These are phyloP conservation scores for Calonectria pauciramosa DNA, from an alignment of 2,329 filamentous ascomycete genomes.

Conservation along the genomic window DNA sequence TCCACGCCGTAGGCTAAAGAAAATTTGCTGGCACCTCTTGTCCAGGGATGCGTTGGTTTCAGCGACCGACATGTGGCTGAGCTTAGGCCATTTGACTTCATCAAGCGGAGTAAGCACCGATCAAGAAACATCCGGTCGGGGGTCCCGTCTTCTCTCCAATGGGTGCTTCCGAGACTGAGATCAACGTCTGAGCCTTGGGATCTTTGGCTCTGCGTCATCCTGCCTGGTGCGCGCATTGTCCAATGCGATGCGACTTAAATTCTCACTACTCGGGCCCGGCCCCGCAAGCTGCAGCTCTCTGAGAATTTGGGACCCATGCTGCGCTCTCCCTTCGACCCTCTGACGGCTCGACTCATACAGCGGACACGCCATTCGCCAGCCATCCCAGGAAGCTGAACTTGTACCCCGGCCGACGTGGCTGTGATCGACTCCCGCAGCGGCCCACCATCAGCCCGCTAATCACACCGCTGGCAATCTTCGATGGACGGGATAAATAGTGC, in stretches of 20 bases:
- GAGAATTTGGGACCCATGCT: not conserved
- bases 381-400: not conserved
- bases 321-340: not conserved
- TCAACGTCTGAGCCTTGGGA: too few relatives aligned
- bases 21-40: not conserved
- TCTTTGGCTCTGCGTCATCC: not conserved
- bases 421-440: not conserved
- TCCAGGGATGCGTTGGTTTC: not conserved
- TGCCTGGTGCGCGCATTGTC: not conserved
- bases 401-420: not conserved
- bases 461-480: not conserved
- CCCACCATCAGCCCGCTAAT: not conserved
- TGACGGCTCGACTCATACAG: not conserved
- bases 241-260: not conserved
- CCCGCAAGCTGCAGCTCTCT: conserved; percentile 5
- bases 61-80: too few relatives aligned
- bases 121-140: too few relatives aligned
- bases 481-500: not conserved
- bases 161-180: too few relatives aligned
- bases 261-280: not conserved
- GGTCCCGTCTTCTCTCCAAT: too few relatives aligned
- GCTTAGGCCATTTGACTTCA: too few relatives aligned
- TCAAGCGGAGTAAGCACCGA: too few relatives aligned
- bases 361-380: not conserved
- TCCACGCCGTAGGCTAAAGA: not conserved